These are phyloP conservation scores for Paraphoma sp. DNA, from an alignment of 2,329 filamentous ascomycete genomes.

Conservation along the genomic window DNA sequence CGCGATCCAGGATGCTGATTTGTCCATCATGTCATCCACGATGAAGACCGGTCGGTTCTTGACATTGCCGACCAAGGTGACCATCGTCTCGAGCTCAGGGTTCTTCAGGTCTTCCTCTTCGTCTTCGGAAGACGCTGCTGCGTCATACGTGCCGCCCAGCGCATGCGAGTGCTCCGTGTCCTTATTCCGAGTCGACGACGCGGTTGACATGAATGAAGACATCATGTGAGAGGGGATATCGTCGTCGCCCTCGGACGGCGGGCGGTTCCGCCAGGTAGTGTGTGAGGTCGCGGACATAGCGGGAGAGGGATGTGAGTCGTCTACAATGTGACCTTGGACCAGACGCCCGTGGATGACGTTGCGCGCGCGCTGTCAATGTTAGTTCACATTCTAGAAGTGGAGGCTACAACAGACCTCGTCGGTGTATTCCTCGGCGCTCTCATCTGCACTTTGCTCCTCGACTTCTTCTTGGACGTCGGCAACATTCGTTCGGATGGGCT, in stretches of 20 bases:
- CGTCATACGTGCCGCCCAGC: constrained; percentile 84
- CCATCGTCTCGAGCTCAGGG: constrained; percentile 86
- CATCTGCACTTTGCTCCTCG: constrained; percentile 25
- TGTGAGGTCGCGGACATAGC: constrained; percentile 69
- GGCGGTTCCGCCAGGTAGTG: constrained; percentile 54
- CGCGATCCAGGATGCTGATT: constrained; percentile 94
- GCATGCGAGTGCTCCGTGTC: constrained; percentile 66
- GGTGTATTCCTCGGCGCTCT: constrained; percentile 61
- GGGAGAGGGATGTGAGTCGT: constrained; percentile 88
- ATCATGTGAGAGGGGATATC: constrained; percentile 82
- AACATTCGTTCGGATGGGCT: constrained; percentile 28
- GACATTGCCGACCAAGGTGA: constrained; percentile 96
- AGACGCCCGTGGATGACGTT: constrained; percentile 92
- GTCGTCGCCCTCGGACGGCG: constrained; percentile 56
- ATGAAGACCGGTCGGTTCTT: constrained; percentile 88
- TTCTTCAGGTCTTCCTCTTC: constrained; percentile 90
- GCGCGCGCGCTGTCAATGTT: constrained; percentile 64
- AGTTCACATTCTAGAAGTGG: constrained; percentile 7
- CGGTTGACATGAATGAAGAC: constrained; percentile 80
- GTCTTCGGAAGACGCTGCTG: constrained; percentile 82
- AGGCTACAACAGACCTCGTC: constrained; percentile 61
- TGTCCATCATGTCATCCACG: constrained; percentile 99
- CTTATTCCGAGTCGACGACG: constrained; percentile 60
- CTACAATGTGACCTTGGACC: constrained; percentile 92
- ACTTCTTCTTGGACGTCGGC: constrained; percentile 23